phyloP scores from a whole-genome alignment of 352 stramenopile genomes.

The Phytophthora pseudosyringae region DNA sequence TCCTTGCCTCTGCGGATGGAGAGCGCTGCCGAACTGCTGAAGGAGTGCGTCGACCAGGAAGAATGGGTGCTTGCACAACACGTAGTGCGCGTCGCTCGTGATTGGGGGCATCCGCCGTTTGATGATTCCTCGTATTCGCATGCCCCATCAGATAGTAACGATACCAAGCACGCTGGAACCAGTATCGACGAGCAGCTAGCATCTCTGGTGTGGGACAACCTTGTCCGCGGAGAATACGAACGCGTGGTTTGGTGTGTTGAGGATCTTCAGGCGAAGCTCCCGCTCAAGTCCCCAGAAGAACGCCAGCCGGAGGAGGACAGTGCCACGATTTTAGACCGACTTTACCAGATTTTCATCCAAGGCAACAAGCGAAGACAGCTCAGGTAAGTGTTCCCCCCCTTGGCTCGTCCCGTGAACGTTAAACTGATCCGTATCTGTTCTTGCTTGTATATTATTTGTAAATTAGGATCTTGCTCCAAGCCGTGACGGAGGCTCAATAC shows the following conservation, averaged over 20 bases:
- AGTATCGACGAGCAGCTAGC: slow-evolving; percentile 75
- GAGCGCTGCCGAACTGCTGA: slow-evolving; percentile 67
- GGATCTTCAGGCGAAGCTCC: slow-evolving; percentile 70
- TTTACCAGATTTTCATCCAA: slow-evolving; percentile 52
- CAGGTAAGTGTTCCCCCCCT: slow-evolving; percentile 26
- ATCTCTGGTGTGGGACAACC: slow-evolving; percentile 57
- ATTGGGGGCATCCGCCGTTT: slow-evolving; percentile 60
- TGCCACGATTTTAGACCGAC: slow-evolving; percentile 34
- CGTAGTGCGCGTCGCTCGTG: slow-evolving; percentile 81
- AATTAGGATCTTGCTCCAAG: slow-evolving; percentile 58
- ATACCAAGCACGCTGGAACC: slow-evolving; percentile 4
- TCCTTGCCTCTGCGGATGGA: slow-evolving; percentile 49
- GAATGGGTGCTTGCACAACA: slow-evolving; percentile 78
- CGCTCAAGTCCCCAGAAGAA: slow-evolving; percentile 32
- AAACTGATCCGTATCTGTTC: slow-evolving; percentile 6
- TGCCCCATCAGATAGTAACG: not conserved
- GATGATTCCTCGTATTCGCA: slow-evolving; percentile 26
- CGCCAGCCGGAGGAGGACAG: slow-evolving; percentile 28
- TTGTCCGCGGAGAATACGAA: slow-evolving; percentile 67
- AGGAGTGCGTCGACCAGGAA: slow-evolving; percentile 78
- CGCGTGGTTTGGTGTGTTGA: slow-evolving; percentile 70
- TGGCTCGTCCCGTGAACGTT: not conserved
- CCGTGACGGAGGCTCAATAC: slow-evolving; percentile 60
- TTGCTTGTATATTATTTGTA: slow-evolving; percentile 2
- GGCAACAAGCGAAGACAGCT: slow-evolving; percentile 51